These are phyloP conservation scores for barrel medic (Medicago truncatula) DNA, from an alignment of 306 rosid species.

Conservation along the genomic window DNA sequence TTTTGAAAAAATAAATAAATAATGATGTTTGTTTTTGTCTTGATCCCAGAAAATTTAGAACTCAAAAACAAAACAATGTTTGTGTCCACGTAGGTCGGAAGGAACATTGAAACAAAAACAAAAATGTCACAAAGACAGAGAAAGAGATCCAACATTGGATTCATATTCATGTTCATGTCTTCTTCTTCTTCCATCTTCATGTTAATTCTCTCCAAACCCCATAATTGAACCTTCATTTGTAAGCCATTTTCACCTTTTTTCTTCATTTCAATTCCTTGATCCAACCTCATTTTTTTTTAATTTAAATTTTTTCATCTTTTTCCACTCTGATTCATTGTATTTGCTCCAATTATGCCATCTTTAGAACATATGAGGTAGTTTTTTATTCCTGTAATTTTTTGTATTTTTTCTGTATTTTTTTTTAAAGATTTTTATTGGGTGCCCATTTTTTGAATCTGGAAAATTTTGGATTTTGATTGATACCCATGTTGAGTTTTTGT, in stretches of 20 bases:
- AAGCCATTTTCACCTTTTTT: slow-evolving; percentile 48
- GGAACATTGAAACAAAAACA: slow-evolving; percentile 22
- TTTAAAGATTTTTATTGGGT: slow-evolving; percentile 6
- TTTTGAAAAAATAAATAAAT: slow-evolving; percentile 23
- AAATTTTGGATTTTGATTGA: slow-evolving; percentile 37
- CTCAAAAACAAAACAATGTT: slow-evolving; percentile 16
- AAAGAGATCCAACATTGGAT: slow-evolving; percentile 46
- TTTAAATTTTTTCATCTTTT: neutral
- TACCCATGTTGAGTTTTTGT: slow-evolving; percentile 12
- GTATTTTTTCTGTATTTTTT: neutral
- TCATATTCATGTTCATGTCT: neutral
- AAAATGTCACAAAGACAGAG: slow-evolving; percentile 33
- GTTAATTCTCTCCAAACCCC: slow-evolving; percentile 57
- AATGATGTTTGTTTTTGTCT: slow-evolving; percentile 37
- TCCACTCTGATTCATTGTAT: slow-evolving; percentile 33
- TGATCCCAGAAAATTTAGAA: slow-evolving; percentile 43
- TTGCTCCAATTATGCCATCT: slow-evolving; percentile 28
- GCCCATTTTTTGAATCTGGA: slow-evolving; percentile 14
- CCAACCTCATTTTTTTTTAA: slow-evolving; percentile 2
- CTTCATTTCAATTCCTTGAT: slow-evolving; percentile 37
- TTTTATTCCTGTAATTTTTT: neutral
- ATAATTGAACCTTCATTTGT: slow-evolving; percentile 53
- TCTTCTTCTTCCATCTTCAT: neutral
- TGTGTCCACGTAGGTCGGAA: slow-evolving; percentile 40
- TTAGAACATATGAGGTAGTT: slow-evolving; percentile 40